Conservation (phyloP, 73 alveolate species). For the Tetrahymena borealis region DNA sequence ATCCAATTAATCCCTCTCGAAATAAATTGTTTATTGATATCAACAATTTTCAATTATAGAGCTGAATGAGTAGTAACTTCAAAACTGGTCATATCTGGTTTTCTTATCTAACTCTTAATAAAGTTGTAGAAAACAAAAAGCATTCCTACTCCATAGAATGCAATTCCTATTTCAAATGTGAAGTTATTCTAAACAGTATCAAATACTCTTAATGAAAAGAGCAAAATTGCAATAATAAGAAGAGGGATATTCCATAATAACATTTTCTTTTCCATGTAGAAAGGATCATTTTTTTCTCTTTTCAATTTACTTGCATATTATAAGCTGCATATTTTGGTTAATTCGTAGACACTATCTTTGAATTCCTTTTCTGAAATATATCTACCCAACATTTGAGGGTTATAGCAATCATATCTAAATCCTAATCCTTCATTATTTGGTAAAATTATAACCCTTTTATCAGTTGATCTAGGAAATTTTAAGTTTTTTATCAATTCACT, state of each 20-base stretch:
- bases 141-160: neutral
- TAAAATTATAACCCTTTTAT: neutral
- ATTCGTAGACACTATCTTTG: neutral
- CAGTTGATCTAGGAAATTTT: neutral
- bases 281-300: neutral
- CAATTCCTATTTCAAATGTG: neutral
- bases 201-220: neutral
- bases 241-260: neutral
- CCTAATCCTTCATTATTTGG: neutral
- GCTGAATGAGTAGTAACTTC: neutral
- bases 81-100: neutral
- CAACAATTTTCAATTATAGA: neutral
- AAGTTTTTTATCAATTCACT: neutral
- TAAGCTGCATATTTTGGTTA: neutral
- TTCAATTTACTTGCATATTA: neutral
- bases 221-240: neutral
- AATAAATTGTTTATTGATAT: neutral
- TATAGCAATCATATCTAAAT: neutral
- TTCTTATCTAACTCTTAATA: neutral
- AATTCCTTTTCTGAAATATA: neutral
- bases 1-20: neutral
- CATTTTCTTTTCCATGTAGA: neutral
- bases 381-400: neutral
- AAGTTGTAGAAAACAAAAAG: neutral
- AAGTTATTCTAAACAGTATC: neutral